Conservation (phyloP, 306 rosid species). For the Gastrolobium bilobum region DNA sequence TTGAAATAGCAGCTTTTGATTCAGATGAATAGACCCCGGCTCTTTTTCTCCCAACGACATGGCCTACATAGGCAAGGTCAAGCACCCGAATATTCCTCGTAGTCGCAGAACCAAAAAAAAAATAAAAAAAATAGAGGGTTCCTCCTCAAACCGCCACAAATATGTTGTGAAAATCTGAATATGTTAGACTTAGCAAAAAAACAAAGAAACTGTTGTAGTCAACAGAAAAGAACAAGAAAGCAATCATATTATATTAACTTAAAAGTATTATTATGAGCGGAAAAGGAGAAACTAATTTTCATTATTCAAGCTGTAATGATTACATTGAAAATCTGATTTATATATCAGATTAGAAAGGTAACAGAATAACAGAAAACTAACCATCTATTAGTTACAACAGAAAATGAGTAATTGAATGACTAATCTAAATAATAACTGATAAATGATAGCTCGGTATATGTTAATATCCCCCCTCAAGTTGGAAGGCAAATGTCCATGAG, state of each 20-base stretch:
- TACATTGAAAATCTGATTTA: no score
- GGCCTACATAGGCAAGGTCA: slow-evolving; percentile 27
- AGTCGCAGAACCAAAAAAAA: neutral
- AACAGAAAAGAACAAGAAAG: neutral
- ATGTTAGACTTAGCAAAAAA: neutral
- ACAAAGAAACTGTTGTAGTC: neutral
- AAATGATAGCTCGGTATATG: no score
- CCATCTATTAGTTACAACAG: no score
- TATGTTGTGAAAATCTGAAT: neutral
- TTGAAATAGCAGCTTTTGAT: slow-evolving; percentile 39
- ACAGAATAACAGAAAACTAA: no score
- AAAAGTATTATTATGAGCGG: neutral
- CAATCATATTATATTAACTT: neutral
- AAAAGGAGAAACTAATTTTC: no score
- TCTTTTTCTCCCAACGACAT: slow-evolving; percentile 6
- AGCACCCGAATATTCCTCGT: neutral
- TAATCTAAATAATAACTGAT: no score
- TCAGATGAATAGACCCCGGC: slow-evolving; percentile 26
- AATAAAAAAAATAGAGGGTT: neutral
- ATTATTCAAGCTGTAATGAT: no score
- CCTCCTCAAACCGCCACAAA: slow-evolving; percentile 10
- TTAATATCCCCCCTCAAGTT: no score
- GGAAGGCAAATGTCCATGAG: no score
- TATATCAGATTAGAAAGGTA: no score
- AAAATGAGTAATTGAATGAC: no score